Percentiles rank a stretch among this genome's conserved stretches.
phyloP scores from a whole-genome alignment of 148 eudicot species.

The Dysphania ambrosioides region DNA sequence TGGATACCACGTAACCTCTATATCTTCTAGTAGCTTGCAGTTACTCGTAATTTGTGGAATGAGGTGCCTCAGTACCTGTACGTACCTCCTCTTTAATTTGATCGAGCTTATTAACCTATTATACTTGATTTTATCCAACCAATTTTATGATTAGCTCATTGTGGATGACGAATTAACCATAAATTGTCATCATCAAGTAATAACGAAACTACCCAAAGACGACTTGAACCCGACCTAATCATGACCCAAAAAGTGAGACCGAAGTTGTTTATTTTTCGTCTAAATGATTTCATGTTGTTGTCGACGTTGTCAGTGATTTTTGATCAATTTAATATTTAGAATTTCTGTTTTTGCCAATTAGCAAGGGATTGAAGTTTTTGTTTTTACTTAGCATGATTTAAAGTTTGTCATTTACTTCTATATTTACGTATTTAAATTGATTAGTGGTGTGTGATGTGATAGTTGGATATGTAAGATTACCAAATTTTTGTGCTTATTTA shows the following conservation, averaged over 20 bases:
- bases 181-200: no score
- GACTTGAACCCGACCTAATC: no score
- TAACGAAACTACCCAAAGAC: no score
- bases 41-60: background rate
- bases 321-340: background rate
- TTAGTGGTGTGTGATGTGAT: slow-evolving; percentile 22
- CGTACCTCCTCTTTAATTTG: background rate
- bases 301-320: slow-evolving; percentile 12
- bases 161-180: no score
- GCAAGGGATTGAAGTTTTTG: slow-evolving; percentile 14
- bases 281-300: background rate
- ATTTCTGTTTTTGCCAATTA: background rate
- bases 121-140: no score
- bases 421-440: slow-evolving; percentile 3
- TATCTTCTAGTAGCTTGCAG: background rate
- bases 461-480: slow-evolving; percentile 11
- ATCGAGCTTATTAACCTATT: background rate
- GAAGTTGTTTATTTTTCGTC: no score
- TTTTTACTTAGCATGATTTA: slow-evolving; percentile 1
- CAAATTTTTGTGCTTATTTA: slow-evolving; percentile 7
- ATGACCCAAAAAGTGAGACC: no score
- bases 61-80: background rate
- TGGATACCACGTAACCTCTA: background rate
- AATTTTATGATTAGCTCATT: no score
- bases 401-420: slow-evolving; percentile 1